Base-by-base conservation (phyloP, 352 stramenopile species). In the Hyaloperonospora arabidopsidis region DNA sequence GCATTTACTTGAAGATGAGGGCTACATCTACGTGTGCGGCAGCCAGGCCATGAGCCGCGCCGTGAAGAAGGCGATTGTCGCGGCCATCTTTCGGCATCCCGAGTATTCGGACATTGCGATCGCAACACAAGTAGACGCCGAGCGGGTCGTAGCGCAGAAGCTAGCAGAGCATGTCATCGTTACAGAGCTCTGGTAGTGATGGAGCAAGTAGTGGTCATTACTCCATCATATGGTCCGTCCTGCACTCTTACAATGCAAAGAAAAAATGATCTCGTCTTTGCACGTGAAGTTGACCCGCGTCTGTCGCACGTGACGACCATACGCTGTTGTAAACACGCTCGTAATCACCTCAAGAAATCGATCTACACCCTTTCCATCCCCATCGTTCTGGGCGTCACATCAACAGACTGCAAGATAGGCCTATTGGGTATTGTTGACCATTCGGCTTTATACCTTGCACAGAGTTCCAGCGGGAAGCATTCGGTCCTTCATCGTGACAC, bases 11-110 rank as follows among this genome's bases (percentile, higher is more conserved):
- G 49, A 63, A 35, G 52, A 82, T 11, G 57, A 73, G 28, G 80
- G 81, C 29, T 81, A 84, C 61, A 59, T 92, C 22, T 93, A 75
- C 49, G 60, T 93, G 22, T 93, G 84, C 22, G 84, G 84, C n/a
- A 88, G 81, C 48, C 62, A 86, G 25, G 70, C 65, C 18, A 90
- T 93, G 80, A 81, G 84, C 5, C 76, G 78, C 17, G 78, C 78
- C 11, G 79, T 86, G 50, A 91, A 89, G 70, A 73, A 72, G 8
- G 68, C 70, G 13, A 75, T 93, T 21, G 65, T 72, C 1, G 7
- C 60, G 6, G 76, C 76, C 41, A 60, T 91, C 29, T 46, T 70
- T 17, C 51, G 59, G 41, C 79, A 87, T 56, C 57, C 60, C 0
- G 51, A 69, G n/a, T 57, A 64, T 47, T 78, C 55, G 19, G 40